Percentiles rank a stretch among this genome's conserved stretches.
phyloP scores from a whole-genome alignment of 441 rosid species.

The Flueggea neowawraea region DNA sequence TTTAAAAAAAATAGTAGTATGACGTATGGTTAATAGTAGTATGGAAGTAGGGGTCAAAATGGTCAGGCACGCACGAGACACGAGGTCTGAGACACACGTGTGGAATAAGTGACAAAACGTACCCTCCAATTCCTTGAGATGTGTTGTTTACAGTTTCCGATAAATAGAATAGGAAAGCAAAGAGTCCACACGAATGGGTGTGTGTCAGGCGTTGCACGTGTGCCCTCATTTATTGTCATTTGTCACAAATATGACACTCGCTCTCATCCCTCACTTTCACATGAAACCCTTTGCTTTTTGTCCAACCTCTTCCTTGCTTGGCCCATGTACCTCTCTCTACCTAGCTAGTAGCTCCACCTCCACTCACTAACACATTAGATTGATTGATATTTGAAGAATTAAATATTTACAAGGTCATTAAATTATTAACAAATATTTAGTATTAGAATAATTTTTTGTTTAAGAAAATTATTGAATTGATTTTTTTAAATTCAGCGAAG shows the following conservation, averaged over 20 bases:
- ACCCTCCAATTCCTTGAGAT: background rate
- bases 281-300: conserved; percentile 3
- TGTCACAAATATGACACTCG: too few species aligned
- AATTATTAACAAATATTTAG: too few species aligned
- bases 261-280: background rate
- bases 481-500: too few species aligned
- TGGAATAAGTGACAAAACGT: conserved; percentile 14
- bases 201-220: conserved; percentile 48
- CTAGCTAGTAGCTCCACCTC: too few species aligned
- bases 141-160: conserved; percentile 31
- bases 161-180: conserved; percentile 1
- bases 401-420: too few species aligned
- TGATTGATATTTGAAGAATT: background rate
- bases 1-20: too few species aligned
- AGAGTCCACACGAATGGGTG: conserved; percentile 41
- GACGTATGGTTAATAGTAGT: too few species aligned
- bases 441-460: too few species aligned
- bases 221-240: conserved; percentile 7
- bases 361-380: too few species aligned
- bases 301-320: background rate
- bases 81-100: conserved; percentile 42
- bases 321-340: background rate
- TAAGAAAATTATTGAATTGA: too few species aligned
- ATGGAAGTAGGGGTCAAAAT: too few species aligned
- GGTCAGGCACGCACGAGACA: conserved; percentile 30